These are phyloP conservation scores for Citrullus colocynthis DNA, from an alignment of 306 rosid species.

Conservation along the genomic window DNA sequence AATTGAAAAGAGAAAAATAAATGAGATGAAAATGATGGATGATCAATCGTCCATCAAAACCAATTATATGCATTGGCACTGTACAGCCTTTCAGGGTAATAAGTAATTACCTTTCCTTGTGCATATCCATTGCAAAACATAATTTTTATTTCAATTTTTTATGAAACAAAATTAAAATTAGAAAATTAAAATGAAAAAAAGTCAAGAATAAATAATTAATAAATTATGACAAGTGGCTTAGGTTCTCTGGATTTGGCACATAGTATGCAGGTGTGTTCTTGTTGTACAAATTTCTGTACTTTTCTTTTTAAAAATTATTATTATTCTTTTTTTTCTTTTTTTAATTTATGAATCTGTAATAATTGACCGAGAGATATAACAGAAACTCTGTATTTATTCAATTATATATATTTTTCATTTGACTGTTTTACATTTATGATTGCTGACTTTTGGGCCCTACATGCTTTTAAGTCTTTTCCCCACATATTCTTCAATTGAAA, in stretches of 20 bases:
- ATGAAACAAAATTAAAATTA: too few species aligned
- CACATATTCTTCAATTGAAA: not conserved
- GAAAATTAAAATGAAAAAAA: not conserved
- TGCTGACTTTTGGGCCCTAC: not conserved
- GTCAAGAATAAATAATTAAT: not conserved
- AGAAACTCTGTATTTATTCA: not conserved
- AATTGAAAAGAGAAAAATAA: not conserved
- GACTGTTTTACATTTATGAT: not conserved
- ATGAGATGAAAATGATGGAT: not conserved
- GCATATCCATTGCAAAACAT: not conserved
- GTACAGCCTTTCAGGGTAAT: not conserved
- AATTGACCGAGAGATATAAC: not conserved
- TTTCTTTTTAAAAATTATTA: not conserved
- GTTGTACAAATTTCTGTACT: conserved; percentile 2
- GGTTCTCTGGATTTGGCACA: conserved; percentile 5
- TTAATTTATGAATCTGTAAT: not conserved
- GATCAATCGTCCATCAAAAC: not conserved
- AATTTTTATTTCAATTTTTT: not conserved
- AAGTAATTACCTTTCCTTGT: not conserved
- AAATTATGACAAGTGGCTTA: not conserved
- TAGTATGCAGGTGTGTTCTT: not conserved
- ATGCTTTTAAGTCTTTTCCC: not conserved
- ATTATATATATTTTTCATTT: not conserved
- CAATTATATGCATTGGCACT: too few species aligned
- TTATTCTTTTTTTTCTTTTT: not conserved